Conservation (phyloP, 1,284 basidiomycete species). For the Caloboletus inedulis region DNA sequence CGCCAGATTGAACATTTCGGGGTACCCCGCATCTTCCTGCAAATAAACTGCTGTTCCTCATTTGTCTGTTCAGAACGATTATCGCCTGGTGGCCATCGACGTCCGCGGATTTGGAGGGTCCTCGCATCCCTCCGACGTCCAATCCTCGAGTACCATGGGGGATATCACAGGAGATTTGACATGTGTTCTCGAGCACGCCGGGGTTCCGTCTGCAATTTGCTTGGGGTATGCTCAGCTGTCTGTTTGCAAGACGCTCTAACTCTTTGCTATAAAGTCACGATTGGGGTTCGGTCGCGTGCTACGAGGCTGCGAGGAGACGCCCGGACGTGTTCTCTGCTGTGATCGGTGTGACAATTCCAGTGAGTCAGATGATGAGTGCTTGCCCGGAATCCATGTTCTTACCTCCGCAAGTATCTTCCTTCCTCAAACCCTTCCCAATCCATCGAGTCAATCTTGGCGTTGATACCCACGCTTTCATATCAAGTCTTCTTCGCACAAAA, state of each 20-base stretch:
- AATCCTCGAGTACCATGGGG: slow-evolving; percentile 53
- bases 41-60: neutral
- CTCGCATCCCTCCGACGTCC: slow-evolving; percentile 57
- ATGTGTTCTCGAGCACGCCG: slow-evolving; percentile 54
- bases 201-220: slow-evolving; percentile 50
- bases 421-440: slow-evolving; percentile 46
- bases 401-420: slow-evolving; percentile 49
- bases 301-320: slow-evolving; percentile 59
- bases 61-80: slow-evolving; percentile 25
- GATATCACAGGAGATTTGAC: slow-evolving; percentile 60
- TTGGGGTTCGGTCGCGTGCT: slow-evolving; percentile 66
- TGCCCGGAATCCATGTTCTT: neutral
- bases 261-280: slow-evolving; percentile 51
- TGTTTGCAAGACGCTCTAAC: neutral
- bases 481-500: slow-evolving; percentile 57
- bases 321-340: slow-evolving; percentile 61
- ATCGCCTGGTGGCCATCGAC: slow-evolving; percentile 57
- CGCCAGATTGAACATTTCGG: slow-evolving; percentile 63
- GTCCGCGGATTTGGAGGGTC: slow-evolving; percentile 68
- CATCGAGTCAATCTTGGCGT: slow-evolving; percentile 38
- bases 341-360: slow-evolving; percentile 59
- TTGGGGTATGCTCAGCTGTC: slow-evolving; percentile 47
- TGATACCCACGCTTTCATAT: slow-evolving; percentile 55
- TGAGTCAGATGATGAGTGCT: slow-evolving; percentile 28
- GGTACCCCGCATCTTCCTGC: slow-evolving; percentile 29